Evolutionary conservation across 2,329 filamentous ascomycete species (phyloP).

Genomic region (Cylindrodendrum hubeiense): DNA sequence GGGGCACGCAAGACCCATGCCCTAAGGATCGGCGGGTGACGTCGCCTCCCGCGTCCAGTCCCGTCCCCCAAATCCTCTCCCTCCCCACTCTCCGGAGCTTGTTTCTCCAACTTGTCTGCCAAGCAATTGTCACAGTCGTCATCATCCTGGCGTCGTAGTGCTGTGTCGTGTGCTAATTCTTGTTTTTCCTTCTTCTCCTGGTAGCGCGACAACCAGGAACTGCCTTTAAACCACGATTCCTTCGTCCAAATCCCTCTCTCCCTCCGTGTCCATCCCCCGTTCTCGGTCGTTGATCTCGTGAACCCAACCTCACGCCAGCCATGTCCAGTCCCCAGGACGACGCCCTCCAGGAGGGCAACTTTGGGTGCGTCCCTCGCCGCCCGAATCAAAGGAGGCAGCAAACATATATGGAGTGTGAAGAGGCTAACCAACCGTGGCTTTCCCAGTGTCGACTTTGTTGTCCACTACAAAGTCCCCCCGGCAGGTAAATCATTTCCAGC

Average conservation of each 20-base stretch:
- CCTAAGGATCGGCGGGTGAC: constrained; percentile 35
- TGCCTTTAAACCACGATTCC: background rate
- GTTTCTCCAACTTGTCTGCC: constrained; percentile 35
- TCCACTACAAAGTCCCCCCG: constrained; percentile 80
- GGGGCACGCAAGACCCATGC: constrained; percentile 18
- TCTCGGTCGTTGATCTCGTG: constrained; percentile 12
- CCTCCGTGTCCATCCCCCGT: constrained; percentile 5
- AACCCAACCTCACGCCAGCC: constrained; percentile 18
- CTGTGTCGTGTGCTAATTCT: constrained; percentile 13
- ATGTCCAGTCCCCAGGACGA: constrained; percentile 51
- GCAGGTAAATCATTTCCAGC: constrained; percentile 65
- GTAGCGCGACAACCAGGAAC: background rate
- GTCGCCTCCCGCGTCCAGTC: constrained; percentile 30
- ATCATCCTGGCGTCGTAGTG: constrained; percentile 29
- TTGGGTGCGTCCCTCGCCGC: constrained; percentile 50
- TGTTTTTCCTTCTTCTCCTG: constrained; percentile 25
- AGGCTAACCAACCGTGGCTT: constrained; percentile 26
- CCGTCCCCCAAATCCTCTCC: constrained; percentile 16
- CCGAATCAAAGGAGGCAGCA: background rate
- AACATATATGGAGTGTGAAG: background rate
- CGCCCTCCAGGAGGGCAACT: constrained; percentile 51
- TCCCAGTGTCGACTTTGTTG: constrained; percentile 85
- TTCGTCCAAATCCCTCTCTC: background rate
- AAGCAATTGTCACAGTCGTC: constrained; percentile 8
- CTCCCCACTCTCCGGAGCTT: constrained; percentile 35